Conservation (phyloP, 129 eudicot species). For the Arctium minus region DNA sequence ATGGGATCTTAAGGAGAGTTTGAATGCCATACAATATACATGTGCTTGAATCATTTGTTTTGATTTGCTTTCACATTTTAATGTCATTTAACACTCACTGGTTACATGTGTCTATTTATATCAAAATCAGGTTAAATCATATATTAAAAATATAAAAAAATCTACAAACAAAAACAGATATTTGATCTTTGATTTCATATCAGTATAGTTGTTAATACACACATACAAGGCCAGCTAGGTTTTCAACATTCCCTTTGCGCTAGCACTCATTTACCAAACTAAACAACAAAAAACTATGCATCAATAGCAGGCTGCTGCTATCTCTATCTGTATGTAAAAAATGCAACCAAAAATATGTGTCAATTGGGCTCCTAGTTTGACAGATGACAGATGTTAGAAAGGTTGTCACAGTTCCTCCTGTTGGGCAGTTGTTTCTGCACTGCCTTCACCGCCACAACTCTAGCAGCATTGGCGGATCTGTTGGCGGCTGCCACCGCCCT, state of each 20-base stretch:
- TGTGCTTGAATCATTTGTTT: not conserved
- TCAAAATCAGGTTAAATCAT: too few relatives aligned
- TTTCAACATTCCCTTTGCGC: slow-evolving; percentile 31
- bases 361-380: slow-evolving; percentile 7
- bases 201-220: slow-evolving; percentile 22
- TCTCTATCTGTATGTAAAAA: not conserved
- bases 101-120: too few relatives aligned
- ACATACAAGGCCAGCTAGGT: slow-evolving; percentile 41
- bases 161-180: not conserved
- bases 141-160: too few relatives aligned
- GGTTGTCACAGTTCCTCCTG: slow-evolving; percentile 35
- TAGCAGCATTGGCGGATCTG: slow-evolving; percentile 90
- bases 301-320: not conserved
- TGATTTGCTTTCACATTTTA: not conserved
- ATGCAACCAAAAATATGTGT: not conserved
- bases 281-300: slow-evolving; percentile 24
- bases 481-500: slow-evolving; percentile 84
- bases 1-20: slow-evolving; percentile 1
- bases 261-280: slow-evolving; percentile 42
- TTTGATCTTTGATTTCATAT: slow-evolving; percentile 6
- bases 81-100: too few relatives aligned
- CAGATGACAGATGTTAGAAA: slow-evolving; percentile 33
- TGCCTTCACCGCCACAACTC: slow-evolving; percentile 92
- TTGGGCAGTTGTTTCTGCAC: slow-evolving; percentile 77
- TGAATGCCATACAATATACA: not conserved